These are phyloP conservation scores for Dactylellina sp. DNA, from an alignment of 2,329 filamentous ascomycete species.

Conservation along the genomic window DNA sequence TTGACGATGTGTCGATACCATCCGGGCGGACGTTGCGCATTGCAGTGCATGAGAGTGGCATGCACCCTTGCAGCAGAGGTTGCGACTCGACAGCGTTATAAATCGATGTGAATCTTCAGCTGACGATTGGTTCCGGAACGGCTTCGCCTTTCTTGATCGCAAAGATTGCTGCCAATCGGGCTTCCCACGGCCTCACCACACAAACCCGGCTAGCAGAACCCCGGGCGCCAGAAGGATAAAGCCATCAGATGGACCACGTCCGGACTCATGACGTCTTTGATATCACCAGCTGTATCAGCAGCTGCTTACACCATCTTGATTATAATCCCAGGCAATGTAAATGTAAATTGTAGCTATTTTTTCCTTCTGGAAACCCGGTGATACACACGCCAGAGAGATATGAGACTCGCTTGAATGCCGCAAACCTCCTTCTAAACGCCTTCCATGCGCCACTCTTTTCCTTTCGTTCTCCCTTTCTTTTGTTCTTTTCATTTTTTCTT, in stretches of 20 bases:
- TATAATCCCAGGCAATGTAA: background rate
- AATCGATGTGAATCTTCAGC: background rate
- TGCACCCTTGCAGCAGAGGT: background rate
- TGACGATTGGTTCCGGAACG: constrained; percentile 16
- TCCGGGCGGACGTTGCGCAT: too few species aligned
- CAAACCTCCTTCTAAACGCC: constrained; percentile 22
- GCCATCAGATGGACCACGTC: constrained; percentile 2
- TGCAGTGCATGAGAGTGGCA: too few species aligned
- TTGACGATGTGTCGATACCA: too few species aligned
- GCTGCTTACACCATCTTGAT: background rate
- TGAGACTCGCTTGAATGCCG: constrained; percentile 1
- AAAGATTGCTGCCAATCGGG: constrained; percentile 46
- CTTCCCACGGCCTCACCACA: background rate
- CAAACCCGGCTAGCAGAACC: constrained; percentile 17
- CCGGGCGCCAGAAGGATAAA: background rate
- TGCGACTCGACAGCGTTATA: background rate
- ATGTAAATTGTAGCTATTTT: background rate
- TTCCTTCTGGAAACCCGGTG: background rate
- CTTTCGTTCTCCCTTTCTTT: too few species aligned
- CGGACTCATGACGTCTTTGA: constrained; percentile 53
- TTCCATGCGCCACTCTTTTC: constrained; percentile 11
- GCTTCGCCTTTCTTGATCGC: constrained; percentile 22
- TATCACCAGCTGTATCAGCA: constrained; percentile 23
- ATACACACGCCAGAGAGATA: background rate
- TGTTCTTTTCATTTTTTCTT: too few species aligned